Evolutionary conservation across 1,284 basidiomycete species (phyloP), one percentile per base, ranked within the genome.

Genomic region (Apiotrichum siamense): DNA sequence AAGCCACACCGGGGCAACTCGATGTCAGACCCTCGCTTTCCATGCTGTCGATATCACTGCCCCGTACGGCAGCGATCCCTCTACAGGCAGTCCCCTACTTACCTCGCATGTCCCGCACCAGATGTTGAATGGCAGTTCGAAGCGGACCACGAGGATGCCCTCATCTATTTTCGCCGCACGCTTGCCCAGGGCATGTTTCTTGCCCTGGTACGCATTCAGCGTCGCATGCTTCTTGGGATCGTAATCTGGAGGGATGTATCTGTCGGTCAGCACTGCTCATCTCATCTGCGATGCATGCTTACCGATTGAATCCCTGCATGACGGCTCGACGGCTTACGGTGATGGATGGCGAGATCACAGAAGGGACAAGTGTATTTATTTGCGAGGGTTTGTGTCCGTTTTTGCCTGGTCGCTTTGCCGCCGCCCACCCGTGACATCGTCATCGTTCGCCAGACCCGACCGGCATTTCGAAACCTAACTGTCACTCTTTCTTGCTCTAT

Each of bases 81-180:
- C n/a, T n/a, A n/a, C 17, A 5, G 7, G 36, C 36, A 11, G 12
- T 7, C 35, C 35, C 25, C n/a, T 2, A 57, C 66, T 43, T 29
- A 68, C 69, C 31, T 92, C 83, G 74, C 93, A 97, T 74, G 84
- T 85, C 47, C 85, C 88, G 66, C 94, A 98, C 92, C 93, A 97
- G 60, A 97, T 91, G 69, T 96, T 92, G 77, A 93, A 98, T 0
- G 94, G 94, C 9, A 97, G 76, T 69, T 94, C 90, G 65, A 94
- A 93, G 24, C 68, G 86, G 27, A 87, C 88, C 45, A 97, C 88
- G 32, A 97, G 79, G 56, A 97, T 90, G 0, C 93, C 94, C 71
- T 94, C 83, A 73, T 93, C 89, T 41, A 97, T 77, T 75, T 96
- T 94, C 36, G 74, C 73, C 11, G 93, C 96, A 54, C 94, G 80